Percentiles rank a stretch among this genome's conserved stretches.
phyloP scores from a whole-genome alignment of 192 early-diverging fungal genomes.

The Oehlia diaphana region DNA sequence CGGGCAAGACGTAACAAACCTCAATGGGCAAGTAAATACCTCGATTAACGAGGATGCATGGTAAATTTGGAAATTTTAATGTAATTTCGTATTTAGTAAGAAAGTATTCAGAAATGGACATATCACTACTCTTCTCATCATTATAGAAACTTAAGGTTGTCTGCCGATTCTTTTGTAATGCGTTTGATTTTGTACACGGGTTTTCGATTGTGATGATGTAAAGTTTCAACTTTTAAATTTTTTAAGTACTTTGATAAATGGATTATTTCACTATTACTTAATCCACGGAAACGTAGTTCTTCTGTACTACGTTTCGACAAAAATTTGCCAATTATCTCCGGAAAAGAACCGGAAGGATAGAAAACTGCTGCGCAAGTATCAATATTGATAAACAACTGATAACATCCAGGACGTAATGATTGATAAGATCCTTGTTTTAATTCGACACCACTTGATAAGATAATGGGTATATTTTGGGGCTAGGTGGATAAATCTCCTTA shows the following conservation, averaged over 20 bases:
- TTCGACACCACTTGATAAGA: constrained; percentile 1
- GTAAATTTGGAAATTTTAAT: constrained; percentile 1
- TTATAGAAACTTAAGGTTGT: not conserved
- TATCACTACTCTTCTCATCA: not conserved
- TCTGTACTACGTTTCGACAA: not conserved
- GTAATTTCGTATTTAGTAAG: not conserved
- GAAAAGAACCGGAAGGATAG: not conserved
- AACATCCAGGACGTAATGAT: constrained; percentile 1
- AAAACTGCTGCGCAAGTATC: constrained; percentile 11
- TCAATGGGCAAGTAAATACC: not conserved
- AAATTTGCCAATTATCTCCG: not conserved
- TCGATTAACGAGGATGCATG: not conserved
- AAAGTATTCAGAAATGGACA: constrained; percentile 10
- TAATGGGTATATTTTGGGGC: not conserved
- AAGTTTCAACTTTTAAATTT: not conserved
- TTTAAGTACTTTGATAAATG: not conserved
- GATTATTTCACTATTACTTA: not conserved
- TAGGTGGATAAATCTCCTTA: not conserved
- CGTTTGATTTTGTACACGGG: not conserved
- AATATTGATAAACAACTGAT: not conserved
- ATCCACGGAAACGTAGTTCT: not conserved
- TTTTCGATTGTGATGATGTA: not conserved
- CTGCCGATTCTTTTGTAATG: not conserved
- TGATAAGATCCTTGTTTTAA: constrained; percentile 19
- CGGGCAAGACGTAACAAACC: not conserved